Conservation (phyloP, 805 yeast genomes). For the Nakazawaea peltata region DNA sequence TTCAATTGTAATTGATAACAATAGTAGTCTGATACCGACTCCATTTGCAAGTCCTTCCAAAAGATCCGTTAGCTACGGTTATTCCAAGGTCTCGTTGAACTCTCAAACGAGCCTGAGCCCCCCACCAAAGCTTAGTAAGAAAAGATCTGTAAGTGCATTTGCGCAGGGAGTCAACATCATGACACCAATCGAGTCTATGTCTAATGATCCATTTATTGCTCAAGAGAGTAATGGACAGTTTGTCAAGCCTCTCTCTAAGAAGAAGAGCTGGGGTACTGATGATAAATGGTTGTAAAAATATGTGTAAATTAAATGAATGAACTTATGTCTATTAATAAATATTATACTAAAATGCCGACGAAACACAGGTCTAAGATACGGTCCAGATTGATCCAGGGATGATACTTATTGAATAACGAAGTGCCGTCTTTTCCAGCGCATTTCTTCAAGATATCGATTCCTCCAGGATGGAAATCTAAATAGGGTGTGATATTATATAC, state of each 20-base stretch:
- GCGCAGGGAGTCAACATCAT: no score
- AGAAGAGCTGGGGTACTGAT: constrained; percentile 10
- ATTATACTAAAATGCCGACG: constrained; percentile 46
- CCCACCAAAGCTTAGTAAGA: neutral
- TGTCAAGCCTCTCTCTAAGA: constrained; percentile 6
- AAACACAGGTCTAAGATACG: constrained; percentile 71
- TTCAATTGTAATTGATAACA: constrained; percentile 4
- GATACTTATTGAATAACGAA: constrained; percentile 60
- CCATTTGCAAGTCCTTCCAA: constrained; percentile 3
- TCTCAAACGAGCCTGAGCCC: constrained; percentile 3
- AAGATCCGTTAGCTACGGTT: constrained; percentile 7
- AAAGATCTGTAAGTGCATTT: neutral
- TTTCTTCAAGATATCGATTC: constrained; percentile 64
- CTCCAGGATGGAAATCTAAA: constrained; percentile 89
- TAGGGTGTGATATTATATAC: constrained; percentile 87
- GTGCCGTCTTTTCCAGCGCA: constrained; percentile 87
- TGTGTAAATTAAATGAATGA: no score
- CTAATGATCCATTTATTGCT: neutral
- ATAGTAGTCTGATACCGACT: neutral
- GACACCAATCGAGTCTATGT: no score
- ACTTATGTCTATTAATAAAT: neutral
- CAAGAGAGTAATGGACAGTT: no score
- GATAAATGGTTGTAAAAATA: constrained; percentile 7
- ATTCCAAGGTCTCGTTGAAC: neutral
- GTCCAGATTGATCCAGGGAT: constrained; percentile 73